A percentile compares a stretch with the other conserved stretches of the same genome.
phyloP scores from a whole-genome alignment of 1,284 basidiomycete genomes.

The Sporisorium exsertum region DNA sequence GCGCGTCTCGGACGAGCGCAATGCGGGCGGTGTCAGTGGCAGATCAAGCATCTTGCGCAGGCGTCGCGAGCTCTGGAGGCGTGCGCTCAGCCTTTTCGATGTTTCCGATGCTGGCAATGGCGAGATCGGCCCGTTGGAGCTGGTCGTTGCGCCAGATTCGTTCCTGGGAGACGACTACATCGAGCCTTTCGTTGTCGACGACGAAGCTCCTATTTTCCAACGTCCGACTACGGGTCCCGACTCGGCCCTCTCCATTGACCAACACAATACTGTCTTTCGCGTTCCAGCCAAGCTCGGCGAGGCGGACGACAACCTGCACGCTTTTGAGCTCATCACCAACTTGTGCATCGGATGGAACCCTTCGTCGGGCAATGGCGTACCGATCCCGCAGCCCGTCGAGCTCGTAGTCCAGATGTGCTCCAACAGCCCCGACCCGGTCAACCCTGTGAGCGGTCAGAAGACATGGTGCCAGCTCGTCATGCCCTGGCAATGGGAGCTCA shows the following conservation, averaged over 20 bases:
- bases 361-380: slow-evolving; percentile 33
- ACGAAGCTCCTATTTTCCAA: slow-evolving; percentile 18
- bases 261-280: slow-evolving; percentile 19
- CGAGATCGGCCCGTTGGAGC: slow-evolving; percentile 24
- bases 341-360: slow-evolving; percentile 53
- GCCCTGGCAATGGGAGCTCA: slow-evolving; percentile 52
- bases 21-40: slow-evolving; percentile 20
- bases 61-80: slow-evolving; percentile 56
- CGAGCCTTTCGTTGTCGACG: slow-evolving; percentile 26
- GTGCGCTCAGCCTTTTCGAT: slow-evolving; percentile 44
- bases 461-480: slow-evolving; percentile 38
- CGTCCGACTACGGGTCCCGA: slow-evolving; percentile 9
- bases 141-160: slow-evolving; percentile 7
- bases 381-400: slow-evolving; percentile 44
- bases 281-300: slow-evolving; percentile 28
- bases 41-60: slow-evolving; percentile 24
- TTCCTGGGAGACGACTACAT: slow-evolving; percentile 21
- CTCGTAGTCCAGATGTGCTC: slow-evolving; percentile 47
- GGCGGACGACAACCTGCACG: slow-evolving; percentile 20
- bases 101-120: slow-evolving; percentile 39
- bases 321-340: slow-evolving; percentile 62
- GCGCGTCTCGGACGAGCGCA: slow-evolving; percentile 34
- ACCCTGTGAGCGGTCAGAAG: slow-evolving; percentile 24
- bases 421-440: slow-evolving; percentile 23
- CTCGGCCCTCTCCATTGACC: slow-evolving; percentile 10